Conservation (phyloP, 2,329 filamentous ascomycete genomes). For the Botrytis galanthina region DNA sequence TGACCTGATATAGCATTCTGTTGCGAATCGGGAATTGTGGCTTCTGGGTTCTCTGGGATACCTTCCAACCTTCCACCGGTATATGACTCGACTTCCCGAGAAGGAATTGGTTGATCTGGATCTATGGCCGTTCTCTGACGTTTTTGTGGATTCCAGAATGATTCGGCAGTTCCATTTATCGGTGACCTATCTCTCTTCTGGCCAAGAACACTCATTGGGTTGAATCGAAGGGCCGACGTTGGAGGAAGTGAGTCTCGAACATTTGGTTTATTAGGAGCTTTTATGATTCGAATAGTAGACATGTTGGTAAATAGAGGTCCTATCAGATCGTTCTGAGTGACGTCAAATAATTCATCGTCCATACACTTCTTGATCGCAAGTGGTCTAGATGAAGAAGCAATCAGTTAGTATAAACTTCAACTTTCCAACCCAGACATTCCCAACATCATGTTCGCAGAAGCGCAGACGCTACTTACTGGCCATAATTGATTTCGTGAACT, state of each 20-base stretch:
- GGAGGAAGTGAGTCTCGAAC: constrained; percentile 38
- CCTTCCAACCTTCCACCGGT: constrained; percentile 5
- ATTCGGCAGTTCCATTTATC: constrained; percentile 23
- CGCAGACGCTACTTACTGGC: constrained; percentile 31
- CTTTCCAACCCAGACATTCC: not conserved
- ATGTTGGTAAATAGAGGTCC: constrained; percentile 33
- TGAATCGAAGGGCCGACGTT: constrained; percentile 36
- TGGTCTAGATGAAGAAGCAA: constrained; percentile 26
- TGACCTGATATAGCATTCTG: constrained; percentile 23
- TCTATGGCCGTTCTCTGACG: constrained; percentile 33
- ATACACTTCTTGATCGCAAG: constrained; percentile 37
- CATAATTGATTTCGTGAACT: constrained; percentile 37
- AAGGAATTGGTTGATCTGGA: constrained; percentile 37
- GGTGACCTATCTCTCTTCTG: constrained; percentile 33
- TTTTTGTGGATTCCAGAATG: constrained; percentile 31
- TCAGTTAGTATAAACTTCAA: not conserved
- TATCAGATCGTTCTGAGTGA: constrained; percentile 35
- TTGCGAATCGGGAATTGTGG: constrained; percentile 35
- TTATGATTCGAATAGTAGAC: constrained; percentile 34
- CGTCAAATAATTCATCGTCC: constrained; percentile 37
- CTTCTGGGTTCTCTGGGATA: constrained; percentile 12
- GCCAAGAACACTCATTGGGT: constrained; percentile 22
- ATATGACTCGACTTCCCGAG: constrained; percentile 31
- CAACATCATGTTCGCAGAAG: not conserved
- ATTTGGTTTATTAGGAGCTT: constrained; percentile 30